These are phyloP conservation scores for Tricladium varicosporioides DNA, from an alignment of 2,329 filamentous ascomycete genomes.

Conservation along the genomic window DNA sequence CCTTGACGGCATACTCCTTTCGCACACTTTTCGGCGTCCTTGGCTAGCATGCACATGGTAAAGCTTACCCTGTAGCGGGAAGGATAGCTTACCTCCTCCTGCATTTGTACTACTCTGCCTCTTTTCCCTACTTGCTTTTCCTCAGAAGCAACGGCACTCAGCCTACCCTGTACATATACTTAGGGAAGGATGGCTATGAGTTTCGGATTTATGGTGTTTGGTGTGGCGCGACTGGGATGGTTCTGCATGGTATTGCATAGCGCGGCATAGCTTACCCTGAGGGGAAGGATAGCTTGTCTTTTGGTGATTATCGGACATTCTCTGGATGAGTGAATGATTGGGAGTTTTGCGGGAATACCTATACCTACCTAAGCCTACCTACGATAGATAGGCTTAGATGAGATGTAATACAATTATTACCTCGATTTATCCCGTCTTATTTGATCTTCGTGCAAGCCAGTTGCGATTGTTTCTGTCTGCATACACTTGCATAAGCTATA, in stretches of 20 bases:
- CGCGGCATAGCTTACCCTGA: conserved; percentile 27
- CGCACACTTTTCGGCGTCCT: conserved; percentile 14
- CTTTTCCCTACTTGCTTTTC: conserved; percentile 1
- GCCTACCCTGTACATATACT: conserved; percentile 24
- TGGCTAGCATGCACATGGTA: conserved; percentile 14
- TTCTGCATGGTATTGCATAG: not conserved
- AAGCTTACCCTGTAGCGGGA: conserved; percentile 26
- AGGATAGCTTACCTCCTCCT: conserved; percentile 23
- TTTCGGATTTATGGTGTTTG: conserved; percentile 4
- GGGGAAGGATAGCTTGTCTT: conserved; percentile 26
- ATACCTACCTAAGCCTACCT: too few relatives aligned
- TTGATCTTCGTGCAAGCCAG: too few relatives aligned
- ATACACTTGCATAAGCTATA: too few relatives aligned
- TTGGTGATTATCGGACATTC: not conserved
- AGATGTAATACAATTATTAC: too few relatives aligned
- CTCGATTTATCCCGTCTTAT: too few relatives aligned
- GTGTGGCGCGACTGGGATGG: conserved; percentile 1
- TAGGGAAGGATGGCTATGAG: conserved; percentile 30
- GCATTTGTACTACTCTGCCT: not conserved
- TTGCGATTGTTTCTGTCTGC: too few relatives aligned
- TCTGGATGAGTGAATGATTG: too few relatives aligned
- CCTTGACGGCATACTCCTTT: conserved; percentile 14
- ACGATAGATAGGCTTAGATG: too few relatives aligned
- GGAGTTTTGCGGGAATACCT: too few relatives aligned
- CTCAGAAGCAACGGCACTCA: conserved; percentile 8